Evolutionary conservation across 192 early-diverging fungal species (phyloP).

Genomic region (Allomyces javanicus): DNA sequence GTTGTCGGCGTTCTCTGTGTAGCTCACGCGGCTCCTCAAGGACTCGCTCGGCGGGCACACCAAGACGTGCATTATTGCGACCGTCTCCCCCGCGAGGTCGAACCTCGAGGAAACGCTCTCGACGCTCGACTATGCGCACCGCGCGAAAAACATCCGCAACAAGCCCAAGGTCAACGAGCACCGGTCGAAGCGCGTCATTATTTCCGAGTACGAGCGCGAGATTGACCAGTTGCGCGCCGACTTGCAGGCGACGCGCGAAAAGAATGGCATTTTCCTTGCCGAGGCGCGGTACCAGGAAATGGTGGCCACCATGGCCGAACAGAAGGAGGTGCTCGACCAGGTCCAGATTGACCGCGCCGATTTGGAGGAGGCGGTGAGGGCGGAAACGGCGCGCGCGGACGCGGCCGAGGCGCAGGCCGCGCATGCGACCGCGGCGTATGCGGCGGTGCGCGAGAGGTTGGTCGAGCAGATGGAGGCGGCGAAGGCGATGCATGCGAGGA

Average conservation of each 20-base stretch:
- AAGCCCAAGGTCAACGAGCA: conserved; percentile 52
- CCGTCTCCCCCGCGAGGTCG: conserved; percentile 55
- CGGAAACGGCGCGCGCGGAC: not conserved
- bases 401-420: not conserved
- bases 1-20: too few relatives aligned
- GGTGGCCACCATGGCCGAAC: conserved; percentile 21
- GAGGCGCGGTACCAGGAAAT: conserved; percentile 37
- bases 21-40: conserved; percentile 54
- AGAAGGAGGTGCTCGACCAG: conserved; percentile 15
- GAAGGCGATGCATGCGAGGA: not conserved
- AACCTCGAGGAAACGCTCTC: conserved; percentile 48
- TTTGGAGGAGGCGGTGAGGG: conserved; percentile 15
- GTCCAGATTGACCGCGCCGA: conserved; percentile 9
- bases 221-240: conserved; percentile 66
- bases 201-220: conserved; percentile 57
- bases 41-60: conserved; percentile 79
- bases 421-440: not conserved
- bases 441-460: not conserved
- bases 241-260: conserved; percentile 58
- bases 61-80: conserved; percentile 90
- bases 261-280: conserved; percentile 61
- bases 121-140: conserved; percentile 58
- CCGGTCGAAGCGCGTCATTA: conserved; percentile 58
- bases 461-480: not conserved
- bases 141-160: conserved; percentile 61